A percentile compares a stretch with the other conserved stretches of the same genome.
Evolutionary conservation across 2,329 filamentous ascomycete species (phyloP).

Genomic region (Triangularia verruculosa): DNA sequence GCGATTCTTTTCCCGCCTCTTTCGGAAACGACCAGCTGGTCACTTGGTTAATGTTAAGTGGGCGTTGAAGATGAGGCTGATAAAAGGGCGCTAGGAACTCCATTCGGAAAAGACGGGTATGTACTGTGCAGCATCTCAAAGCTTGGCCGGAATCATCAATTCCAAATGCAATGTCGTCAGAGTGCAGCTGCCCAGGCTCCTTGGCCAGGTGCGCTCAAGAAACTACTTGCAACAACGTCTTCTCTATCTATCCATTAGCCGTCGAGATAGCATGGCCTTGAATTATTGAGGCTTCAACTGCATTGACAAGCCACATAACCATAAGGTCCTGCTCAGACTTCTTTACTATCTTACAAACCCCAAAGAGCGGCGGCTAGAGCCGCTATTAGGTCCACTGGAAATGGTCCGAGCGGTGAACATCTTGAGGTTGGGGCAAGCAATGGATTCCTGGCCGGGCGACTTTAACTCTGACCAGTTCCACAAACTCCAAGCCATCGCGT

Average conservation of each 20-base stretch:
- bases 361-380: neutral
- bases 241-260: neutral
- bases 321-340: too few species aligned
- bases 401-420: neutral
- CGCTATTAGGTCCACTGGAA: neutral
- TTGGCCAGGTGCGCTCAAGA: neutral
- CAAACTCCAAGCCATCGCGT: neutral
- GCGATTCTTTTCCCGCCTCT: neutral
- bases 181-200: neutral
- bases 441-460: neutral
- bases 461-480: neutral
- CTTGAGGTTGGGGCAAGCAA: neutral
- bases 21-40: neutral
- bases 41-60: neutral
- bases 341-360: too few species aligned
- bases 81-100: neutral
- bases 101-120: neutral
- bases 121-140: neutral
- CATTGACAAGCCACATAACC: too few species aligned
- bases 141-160: neutral
- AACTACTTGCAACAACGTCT: neutral
- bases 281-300: too few species aligned
- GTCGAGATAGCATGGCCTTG: too few species aligned
- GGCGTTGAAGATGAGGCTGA: neutral
- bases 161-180: constrained; percentile 4